Base-by-base conservation (phyloP, 2,329 filamentous ascomycete species). In the Emergomyces pasteurianus region DNA sequence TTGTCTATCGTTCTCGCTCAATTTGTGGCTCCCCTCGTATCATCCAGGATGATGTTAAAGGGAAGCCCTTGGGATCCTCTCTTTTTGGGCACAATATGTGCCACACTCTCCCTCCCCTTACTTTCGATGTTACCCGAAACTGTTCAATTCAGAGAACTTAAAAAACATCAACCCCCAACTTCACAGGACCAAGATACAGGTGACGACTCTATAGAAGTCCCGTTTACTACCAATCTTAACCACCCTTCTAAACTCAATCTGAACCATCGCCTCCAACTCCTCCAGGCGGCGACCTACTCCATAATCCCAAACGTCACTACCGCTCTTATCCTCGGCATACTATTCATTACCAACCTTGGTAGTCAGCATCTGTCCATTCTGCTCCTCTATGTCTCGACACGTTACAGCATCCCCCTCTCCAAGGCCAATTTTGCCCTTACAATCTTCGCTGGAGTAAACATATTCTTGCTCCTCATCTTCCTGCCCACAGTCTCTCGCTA, bases 351-450 rank as follows among this genome's bases (percentile, higher is more conserved):
- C 64, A 73, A 77, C n/a, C 69, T 81, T 7, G 78, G 77, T 57
- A 73, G 78, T 31, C 78, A 79, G 55, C 75, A 77, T 10, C 70
- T 77, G 18, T 76, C 73, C 63, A 73, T 81, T 59, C 66, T 81
- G 16, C 72, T 80, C n/a, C 77, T 79, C 61, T 81, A 81, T 65
- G 77, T 80, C 21, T 81, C 79, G 0, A 78, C 77, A n/a, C 72
- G 79, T 28, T 81, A 80, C 60, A 65, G 68, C 28, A 81, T 79
- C 77, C 74, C 75, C 40, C 70, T 81, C 21, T 76, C 78, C 0
- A 64, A 71, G 54, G 69, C 75, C 58, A 77, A 75, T 50, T 66
- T 76, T 60, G 67, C 80, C 23, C 70, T 78, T 4, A 78, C 78
- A 0, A 73, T 79, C 58, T 77, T 78, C 61, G 77, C 78, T 1